A percentile compares a stretch with the other conserved stretches of the same genome.
Evolutionary conservation across 768 basidiomycete species (phyloP).

Genomic region (Amanita pallidorosea): DNA sequence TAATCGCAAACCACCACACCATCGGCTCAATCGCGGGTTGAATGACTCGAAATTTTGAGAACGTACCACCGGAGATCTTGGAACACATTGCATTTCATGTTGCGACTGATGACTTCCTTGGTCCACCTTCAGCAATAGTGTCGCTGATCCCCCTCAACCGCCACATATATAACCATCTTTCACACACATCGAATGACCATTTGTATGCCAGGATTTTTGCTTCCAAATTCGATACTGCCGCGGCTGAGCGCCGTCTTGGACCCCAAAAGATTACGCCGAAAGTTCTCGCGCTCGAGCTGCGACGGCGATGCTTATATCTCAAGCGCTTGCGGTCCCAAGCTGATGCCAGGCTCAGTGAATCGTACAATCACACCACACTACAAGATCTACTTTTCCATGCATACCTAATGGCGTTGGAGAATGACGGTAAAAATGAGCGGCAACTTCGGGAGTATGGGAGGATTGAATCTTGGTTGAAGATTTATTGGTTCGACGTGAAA

Average conservation of each 20-base stretch:
- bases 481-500: conserved; percentile 52
- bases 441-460: conserved; percentile 63
- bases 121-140: conserved; percentile 51
- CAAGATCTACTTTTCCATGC: conserved; percentile 52
- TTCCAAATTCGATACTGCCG: conserved; percentile 52
- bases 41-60: conserved; percentile 23
- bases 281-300: conserved; percentile 51
- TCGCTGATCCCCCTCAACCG: conserved; percentile 44
- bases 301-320: conserved; percentile 46
- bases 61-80: conserved; percentile 67
- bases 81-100: conserved; percentile 68
- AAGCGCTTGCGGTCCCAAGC: conserved; percentile 40
- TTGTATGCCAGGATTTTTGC: conserved; percentile 66
- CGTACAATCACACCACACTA: conserved; percentile 17
- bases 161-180: conserved; percentile 36
- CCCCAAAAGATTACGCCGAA: conserved; percentile 24
- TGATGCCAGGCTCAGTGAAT: conserved; percentile 21
- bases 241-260: conserved; percentile 40
- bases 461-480: conserved; percentile 52
- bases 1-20: neutral
- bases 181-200: conserved; percentile 43
- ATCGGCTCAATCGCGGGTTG: too few species aligned
- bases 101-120: conserved; percentile 38
- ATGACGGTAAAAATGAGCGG: conserved; percentile 59
- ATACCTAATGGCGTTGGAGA: conserved; percentile 75